Base-by-base conservation (phyloP, 2,329 filamentous ascomycete species). In the Ascochyta pisi region DNA sequence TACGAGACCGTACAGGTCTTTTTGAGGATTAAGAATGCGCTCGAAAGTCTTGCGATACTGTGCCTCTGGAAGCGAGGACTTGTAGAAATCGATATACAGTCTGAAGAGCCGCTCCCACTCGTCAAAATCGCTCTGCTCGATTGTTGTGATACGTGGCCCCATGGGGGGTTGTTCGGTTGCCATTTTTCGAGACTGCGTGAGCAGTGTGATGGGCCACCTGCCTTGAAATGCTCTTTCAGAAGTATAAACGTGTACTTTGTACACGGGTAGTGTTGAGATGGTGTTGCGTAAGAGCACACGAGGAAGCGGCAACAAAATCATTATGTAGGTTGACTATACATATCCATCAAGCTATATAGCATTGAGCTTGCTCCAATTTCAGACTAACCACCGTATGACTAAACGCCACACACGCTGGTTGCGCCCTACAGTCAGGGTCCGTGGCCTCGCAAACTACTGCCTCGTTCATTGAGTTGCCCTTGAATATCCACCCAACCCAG, bases 31-130 rank as follows among this genome's bases (percentile, higher is more conserved):
- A 8, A 56, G 40, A 10, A 59, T 56, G 27, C 57, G 52, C 9
- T 43, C 44, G 31, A 59, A 59, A 2, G 57, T 59, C 5, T 46
- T 56, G 27, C 38, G 38, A 26, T 59, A 59, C 35, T 59, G 57
- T 6, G 34, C 10, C 12, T 59, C 52, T 7, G 57, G 57, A 12
- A 59, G 49, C 1, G 44, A 52, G n/a, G 57, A 42, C 27, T 59
- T 56, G 52, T 59, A 59, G 52, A 59, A 59, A 3, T 46, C 44
- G 37, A 59, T 59, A 37, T 59, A 59, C 22, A 50, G 43, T 33
- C 48, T 34, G 40, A 59, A 59, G 8, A 59, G 40, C 27, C 50
- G 45, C 37, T 56, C 40, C 57, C 57, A 59, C 23, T 59, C 52
- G 3, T 22, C 35, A 16, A 49, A 55, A 13, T 55, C 52, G 16